Evolutionary conservation across 768 basidiomycete species (phyloP).

Genomic region (Sporobolomyces roseus): DNA sequence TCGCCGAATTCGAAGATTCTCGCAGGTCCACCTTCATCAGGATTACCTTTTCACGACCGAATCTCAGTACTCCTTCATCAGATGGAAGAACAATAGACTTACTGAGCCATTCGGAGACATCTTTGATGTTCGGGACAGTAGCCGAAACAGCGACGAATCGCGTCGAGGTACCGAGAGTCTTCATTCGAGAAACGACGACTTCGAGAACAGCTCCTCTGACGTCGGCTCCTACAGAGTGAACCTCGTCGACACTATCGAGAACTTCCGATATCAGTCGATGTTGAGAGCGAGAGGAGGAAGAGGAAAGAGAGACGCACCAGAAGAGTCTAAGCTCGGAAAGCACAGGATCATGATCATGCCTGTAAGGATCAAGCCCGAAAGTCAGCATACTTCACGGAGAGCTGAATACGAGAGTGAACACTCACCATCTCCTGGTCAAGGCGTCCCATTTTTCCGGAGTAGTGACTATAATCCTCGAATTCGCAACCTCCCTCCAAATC

Average conservation of each 20-base stretch:
- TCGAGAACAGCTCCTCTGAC: slow-evolving; percentile 85
- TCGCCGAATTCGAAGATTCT: slow-evolving; percentile 85
- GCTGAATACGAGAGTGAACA: background rate
- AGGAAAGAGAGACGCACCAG: slow-evolving; percentile 15
- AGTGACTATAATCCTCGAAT: slow-evolving; percentile 45
- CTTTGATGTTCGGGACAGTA: slow-evolving; percentile 86
- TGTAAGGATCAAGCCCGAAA: background rate
- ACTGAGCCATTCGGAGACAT: slow-evolving; percentile 85
- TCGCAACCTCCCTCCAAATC: slow-evolving; percentile 69
- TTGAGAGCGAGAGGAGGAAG: background rate
- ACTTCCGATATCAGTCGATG: background rate
- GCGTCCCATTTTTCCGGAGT: slow-evolving; percentile 97
- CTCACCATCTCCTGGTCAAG: slow-evolving; percentile 76
- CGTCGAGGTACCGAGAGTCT: slow-evolving; percentile 62
- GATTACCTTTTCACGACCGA: slow-evolving; percentile 40
- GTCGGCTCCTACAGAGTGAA: slow-evolving; percentile 81
- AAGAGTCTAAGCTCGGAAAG: slow-evolving; percentile 71
- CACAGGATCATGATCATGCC: slow-evolving; percentile 64
- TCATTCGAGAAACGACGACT: slow-evolving; percentile 92
- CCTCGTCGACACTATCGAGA: slow-evolving; percentile 55
- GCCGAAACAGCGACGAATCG: slow-evolving; percentile 89
- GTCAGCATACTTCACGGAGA: slow-evolving; percentile 1
- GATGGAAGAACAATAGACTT: background rate
- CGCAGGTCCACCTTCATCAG: slow-evolving; percentile 53
- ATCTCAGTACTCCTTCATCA: background rate